phyloP scores from a whole-genome alignment of 495 filamentous ascomycete genomes.

The Talaromyces trachyspermus region DNA sequence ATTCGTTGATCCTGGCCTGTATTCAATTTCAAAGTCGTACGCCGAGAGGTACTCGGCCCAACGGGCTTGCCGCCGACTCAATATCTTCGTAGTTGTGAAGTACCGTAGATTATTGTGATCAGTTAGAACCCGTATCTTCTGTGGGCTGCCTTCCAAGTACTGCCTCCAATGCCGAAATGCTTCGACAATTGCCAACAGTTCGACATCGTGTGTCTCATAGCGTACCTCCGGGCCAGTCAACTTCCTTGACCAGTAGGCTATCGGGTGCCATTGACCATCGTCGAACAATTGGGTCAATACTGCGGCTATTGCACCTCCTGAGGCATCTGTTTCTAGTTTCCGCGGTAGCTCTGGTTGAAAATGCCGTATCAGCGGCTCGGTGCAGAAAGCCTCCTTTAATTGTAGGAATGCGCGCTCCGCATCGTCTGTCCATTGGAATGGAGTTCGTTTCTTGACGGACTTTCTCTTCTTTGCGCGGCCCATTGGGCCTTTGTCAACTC shows the following conservation, averaged over 20 bases:
- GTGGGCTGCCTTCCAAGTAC: background rate
- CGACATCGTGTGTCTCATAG: background rate
- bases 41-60: too few species aligned
- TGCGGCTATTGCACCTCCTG: constrained; percentile 7
- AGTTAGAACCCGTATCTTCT: background rate
- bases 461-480: constrained; percentile 10
- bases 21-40: too few species aligned
- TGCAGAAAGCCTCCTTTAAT: too few species aligned
- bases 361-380: too few species aligned
- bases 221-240: background rate
- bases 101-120: background rate
- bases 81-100: constrained; percentile 1
- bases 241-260: constrained; percentile 10
- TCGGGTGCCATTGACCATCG: constrained; percentile 3
- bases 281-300: constrained; percentile 9
- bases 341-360: too few species aligned
- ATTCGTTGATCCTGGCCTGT: too few species aligned
- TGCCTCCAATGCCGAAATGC: background rate
- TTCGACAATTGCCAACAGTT: background rate
- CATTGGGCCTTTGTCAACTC: too few species aligned
- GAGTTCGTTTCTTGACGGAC: background rate
- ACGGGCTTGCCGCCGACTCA: background rate
- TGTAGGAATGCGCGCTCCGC: too few species aligned
- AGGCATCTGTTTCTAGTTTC: constrained; percentile 14
- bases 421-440: too few species aligned